These are phyloP conservation scores for Symbiodinium pilosum DNA, from an alignment of 73 alveolate species.

Conservation along the genomic window DNA sequence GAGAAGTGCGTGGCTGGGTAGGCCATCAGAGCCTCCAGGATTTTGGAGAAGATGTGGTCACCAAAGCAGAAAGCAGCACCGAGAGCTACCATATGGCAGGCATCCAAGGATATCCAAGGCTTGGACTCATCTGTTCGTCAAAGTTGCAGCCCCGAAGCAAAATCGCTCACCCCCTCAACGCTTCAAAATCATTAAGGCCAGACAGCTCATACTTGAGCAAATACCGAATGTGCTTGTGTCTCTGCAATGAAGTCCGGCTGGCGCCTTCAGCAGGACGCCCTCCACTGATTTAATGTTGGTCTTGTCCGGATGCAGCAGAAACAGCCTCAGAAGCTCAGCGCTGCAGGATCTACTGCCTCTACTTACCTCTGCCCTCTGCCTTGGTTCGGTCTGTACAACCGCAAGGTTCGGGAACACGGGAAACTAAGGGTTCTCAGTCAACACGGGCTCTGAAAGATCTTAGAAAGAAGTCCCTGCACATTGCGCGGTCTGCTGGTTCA, in stretches of 20 bases:
- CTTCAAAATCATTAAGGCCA: neutral
- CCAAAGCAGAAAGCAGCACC: too few relatives aligned
- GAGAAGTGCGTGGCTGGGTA: constrained; percentile 92
- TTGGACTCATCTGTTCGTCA: too few relatives aligned
- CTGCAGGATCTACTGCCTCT: neutral
- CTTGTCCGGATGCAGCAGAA: constrained; percentile 70
- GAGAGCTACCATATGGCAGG: too few relatives aligned
- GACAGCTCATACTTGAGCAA: neutral
- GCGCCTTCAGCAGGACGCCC: constrained; percentile 72
- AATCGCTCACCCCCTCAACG: neutral
- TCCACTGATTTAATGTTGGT: constrained; percentile 36
- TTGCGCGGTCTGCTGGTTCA: too few relatives aligned
- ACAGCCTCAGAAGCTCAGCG: constrained; percentile 25
- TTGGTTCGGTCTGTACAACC: too few relatives aligned
- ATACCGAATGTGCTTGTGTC: too few relatives aligned
- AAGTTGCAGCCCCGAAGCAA: neutral
- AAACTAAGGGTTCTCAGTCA: neutral
- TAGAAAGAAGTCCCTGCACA: too few relatives aligned
- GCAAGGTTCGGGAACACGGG: neutral
- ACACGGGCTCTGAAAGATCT: too few relatives aligned
- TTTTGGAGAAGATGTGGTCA: too few relatives aligned
- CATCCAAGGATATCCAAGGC: too few relatives aligned
- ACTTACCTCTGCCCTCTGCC: too few relatives aligned
- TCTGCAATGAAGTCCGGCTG: too few relatives aligned
- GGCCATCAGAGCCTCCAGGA: constrained; percentile 81